Percentiles rank a stretch among this genome's conserved stretches.
phyloP scores from a whole-genome alignment of 345 rosid genomes.

The Eucalyptus decipiens region DNA sequence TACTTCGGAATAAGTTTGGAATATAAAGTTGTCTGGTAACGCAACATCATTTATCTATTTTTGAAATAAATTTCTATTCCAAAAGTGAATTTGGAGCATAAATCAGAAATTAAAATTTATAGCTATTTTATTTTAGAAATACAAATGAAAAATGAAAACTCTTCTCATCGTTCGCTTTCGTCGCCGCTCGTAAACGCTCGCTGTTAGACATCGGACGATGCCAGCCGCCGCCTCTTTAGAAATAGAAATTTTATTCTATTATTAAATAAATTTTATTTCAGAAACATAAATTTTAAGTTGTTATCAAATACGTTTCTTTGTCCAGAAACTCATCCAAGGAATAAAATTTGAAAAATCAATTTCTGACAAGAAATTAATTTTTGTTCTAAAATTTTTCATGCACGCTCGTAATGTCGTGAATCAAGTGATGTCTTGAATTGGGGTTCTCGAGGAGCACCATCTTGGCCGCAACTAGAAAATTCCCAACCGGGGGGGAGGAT shows the following conservation, averaged over 20 bases:
- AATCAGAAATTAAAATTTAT: too few species aligned
- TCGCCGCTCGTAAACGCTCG: accelerated
- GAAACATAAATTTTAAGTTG: accelerated
- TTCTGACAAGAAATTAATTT: accelerated
- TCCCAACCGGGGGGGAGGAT: accelerated
- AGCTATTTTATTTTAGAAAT: too few species aligned
- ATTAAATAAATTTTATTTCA: too few species aligned
- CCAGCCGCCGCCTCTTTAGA: accelerated
- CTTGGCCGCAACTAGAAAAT: background rate
- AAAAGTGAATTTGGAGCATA: too few species aligned
- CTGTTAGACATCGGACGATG: accelerated
- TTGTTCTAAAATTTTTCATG: accelerated
- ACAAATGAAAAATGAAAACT: too few species aligned
- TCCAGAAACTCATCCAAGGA: too few species aligned
- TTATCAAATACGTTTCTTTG: accelerated
- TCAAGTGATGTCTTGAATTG: background rate
- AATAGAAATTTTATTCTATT: too few species aligned
- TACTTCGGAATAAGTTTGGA: too few species aligned
- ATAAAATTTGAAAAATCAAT: too few species aligned
- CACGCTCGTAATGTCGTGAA: accelerated
- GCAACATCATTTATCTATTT: too few species aligned
- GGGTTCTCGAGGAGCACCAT: background rate
- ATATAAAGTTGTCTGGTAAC: too few species aligned
- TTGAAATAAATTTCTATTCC: too few species aligned
- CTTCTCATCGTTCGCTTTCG: accelerated